Evolutionary conservation across 2,329 filamentous ascomycete species (phyloP).

Genomic region (Sordariomycetes sp.): DNA sequence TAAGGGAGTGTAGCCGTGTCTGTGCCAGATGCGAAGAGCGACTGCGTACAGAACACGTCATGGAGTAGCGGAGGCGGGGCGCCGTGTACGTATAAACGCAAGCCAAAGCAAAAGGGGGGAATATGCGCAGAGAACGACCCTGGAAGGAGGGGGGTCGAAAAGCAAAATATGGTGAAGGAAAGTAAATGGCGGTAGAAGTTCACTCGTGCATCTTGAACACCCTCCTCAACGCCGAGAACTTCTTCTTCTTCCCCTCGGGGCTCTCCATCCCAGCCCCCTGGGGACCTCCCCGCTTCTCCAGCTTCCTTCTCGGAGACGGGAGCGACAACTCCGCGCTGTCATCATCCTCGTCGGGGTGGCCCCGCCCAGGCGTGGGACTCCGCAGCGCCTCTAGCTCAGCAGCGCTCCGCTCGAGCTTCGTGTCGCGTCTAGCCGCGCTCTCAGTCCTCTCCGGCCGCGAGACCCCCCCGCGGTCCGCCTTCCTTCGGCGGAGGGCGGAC

Average conservation of each 20-base stretch:
- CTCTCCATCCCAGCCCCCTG: slow-evolving; percentile 9
- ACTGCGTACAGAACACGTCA: too few species aligned
- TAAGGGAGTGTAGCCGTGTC: too few species aligned
- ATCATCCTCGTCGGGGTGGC: neutral
- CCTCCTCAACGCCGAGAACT: slow-evolving; percentile 54
- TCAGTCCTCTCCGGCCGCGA: slow-evolving; percentile 41
- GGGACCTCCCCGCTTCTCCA: neutral
- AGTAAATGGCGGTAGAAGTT: neutral
- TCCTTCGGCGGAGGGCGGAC: slow-evolving; percentile 54
- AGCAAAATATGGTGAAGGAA: neutral
- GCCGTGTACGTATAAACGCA: too few species aligned
- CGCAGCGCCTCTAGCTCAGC: slow-evolving; percentile 39
- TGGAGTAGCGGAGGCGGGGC: too few species aligned
- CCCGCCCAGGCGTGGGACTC: neutral
- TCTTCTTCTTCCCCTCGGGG: slow-evolving; percentile 41
- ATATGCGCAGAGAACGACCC: neutral
- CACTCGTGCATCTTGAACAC: slow-evolving; percentile 48
- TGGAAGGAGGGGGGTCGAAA: neutral
- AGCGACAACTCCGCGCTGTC: neutral
- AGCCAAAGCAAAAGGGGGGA: neutral
- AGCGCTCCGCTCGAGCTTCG: slow-evolving; percentile 47
- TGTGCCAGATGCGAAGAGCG: too few species aligned
- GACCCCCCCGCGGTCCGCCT: slow-evolving; percentile 37
- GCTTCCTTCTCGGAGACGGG: neutral
- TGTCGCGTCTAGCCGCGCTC: slow-evolving; percentile 51